phyloP scores from a whole-genome alignment of 805 yeast species.

The Lachancea waltii region DNA sequence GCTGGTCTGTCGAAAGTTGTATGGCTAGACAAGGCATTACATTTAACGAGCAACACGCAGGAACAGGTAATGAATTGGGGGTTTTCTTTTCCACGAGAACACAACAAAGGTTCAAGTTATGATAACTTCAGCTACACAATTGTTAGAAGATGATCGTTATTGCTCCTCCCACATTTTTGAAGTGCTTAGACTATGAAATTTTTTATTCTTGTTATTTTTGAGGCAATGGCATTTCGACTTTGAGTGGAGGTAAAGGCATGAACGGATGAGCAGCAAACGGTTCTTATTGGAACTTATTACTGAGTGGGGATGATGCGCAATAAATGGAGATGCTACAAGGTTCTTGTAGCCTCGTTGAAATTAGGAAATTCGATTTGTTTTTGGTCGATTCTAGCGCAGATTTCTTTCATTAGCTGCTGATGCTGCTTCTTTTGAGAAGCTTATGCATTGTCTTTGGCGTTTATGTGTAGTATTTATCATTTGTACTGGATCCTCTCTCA shows the following conservation, averaged over 20 bases:
- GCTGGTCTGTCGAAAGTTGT: slow-evolving; percentile 1
- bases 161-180: slow-evolving; percentile 1
- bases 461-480: slow-evolving; percentile 9
- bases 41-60: slow-evolving; percentile 7
- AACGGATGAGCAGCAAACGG: slow-evolving; percentile 8
- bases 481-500: slow-evolving; percentile 8
- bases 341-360: slow-evolving; percentile 7
- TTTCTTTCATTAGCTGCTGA: slow-evolving; percentile 5
- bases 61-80: slow-evolving; percentile 4
- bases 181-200: neutral
- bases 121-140: slow-evolving; percentile 7
- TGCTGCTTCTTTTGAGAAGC: slow-evolving; percentile 7
- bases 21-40: slow-evolving; percentile 1
- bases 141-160: slow-evolving; percentile 9
- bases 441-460: slow-evolving; percentile 8
- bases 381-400: slow-evolving; percentile 1
- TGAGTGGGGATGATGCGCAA: slow-evolving; percentile 5
- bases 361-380: neutral
- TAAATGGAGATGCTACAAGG: slow-evolving; percentile 6
- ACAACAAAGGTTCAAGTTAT: slow-evolving; percentile 2
- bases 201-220: too few relatives aligned
- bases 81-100: neutral
- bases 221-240: neutral
- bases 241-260: slow-evolving; percentile 2
- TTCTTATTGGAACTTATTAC: slow-evolving; percentile 2